phyloP scores from a whole-genome alignment of 768 basidiomycete genomes.

The Lactarius psammicola region DNA sequence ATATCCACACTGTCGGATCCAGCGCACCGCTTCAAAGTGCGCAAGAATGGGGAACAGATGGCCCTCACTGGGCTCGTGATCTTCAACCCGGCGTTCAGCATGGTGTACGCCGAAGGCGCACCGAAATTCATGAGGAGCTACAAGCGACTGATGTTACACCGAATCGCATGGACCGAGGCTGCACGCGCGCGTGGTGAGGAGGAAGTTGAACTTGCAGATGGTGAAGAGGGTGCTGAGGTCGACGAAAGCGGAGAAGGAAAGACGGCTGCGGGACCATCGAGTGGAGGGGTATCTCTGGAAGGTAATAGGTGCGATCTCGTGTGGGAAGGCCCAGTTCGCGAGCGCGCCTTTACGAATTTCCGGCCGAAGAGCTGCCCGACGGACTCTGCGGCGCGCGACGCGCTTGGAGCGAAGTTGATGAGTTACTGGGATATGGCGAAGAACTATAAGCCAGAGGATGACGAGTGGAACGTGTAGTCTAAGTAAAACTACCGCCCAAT shows the following conservation, averaged over 20 bases:
- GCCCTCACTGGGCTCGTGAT: conserved; percentile 86
- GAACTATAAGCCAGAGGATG: conserved; percentile 83
- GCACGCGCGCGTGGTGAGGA: conserved; percentile 75
- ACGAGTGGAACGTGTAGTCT: conserved; percentile 46
- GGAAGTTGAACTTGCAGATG: conserved; percentile 61
- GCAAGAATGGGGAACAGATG: conserved; percentile 93
- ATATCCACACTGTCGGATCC: conserved; percentile 88
- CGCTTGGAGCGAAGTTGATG: conserved; percentile 77
- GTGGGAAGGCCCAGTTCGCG: conserved; percentile 89
- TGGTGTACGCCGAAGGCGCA: conserved; percentile 94
- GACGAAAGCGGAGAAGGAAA: conserved; percentile 37
- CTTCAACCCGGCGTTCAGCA: conserved; percentile 83
- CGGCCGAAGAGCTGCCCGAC: conserved; percentile 80
- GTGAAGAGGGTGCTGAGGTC: conserved; percentile 45
- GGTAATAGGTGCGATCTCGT: conserved; percentile 87
- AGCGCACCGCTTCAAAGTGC: conserved; percentile 92
- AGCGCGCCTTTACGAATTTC: conserved; percentile 77
- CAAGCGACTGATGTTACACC: conserved; percentile 78
- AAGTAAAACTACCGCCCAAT: background rate
- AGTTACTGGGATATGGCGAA: conserved; percentile 96
- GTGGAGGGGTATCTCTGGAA: conserved; percentile 56
- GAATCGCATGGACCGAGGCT: conserved; percentile 93
- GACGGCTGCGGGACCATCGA: conserved; percentile 34
- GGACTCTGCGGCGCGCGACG: conserved; percentile 82
- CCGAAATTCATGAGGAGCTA: conserved; percentile 83